Conservation (phyloP, 2,329 filamentous ascomycete genomes). For the Phialocephala subalpina region DNA sequence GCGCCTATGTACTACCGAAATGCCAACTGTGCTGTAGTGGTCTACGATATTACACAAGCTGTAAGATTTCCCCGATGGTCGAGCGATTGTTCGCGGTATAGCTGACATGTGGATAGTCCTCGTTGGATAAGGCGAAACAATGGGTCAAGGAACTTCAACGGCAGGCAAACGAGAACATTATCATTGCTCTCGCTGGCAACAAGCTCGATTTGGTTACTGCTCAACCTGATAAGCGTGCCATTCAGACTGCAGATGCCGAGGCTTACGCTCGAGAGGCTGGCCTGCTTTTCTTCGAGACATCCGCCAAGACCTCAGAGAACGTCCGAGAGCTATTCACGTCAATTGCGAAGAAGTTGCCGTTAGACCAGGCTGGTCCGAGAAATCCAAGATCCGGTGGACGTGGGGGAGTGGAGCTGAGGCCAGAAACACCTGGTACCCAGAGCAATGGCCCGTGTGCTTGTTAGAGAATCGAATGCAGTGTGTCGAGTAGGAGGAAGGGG, state of each 20-base stretch:
- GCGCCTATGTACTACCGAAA: conserved; percentile 99
- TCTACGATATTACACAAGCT: conserved; percentile 99
- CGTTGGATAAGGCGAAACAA: conserved; percentile 97
- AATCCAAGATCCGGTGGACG: conserved; percentile 73
- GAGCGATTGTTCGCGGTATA: not conserved
- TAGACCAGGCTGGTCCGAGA: conserved; percentile 94
- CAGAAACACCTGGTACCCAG: conserved; percentile 62
- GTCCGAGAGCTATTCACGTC: conserved; percentile 95
- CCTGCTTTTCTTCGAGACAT: conserved; percentile 97
- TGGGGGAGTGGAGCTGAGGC: conserved; percentile 69
- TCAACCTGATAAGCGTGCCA: conserved; percentile 94
- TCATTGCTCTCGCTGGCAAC: conserved; percentile 97
- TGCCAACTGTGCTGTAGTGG: conserved; percentile 98
- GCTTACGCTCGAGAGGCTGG: conserved; percentile 94
- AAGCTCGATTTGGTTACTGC: conserved; percentile 96
- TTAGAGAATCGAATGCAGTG: conserved; percentile 48
- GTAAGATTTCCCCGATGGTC: conserved; percentile 58
- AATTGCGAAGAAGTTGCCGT: conserved; percentile 96
- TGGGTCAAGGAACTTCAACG: conserved; percentile 99
- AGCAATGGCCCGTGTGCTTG: conserved; percentile 69
- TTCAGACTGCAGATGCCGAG: conserved; percentile 87
- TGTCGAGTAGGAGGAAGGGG: conserved; percentile 26
- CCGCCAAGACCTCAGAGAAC: conserved; percentile 96
- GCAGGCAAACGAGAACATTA: conserved; percentile 99
- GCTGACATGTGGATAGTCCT: conserved; percentile 67